Percentiles rank a stretch among this genome's conserved stretches.
These are phyloP conservation scores for Didymella lethalis DNA, from an alignment of 2,329 filamentous ascomycete genomes.

Conservation along the genomic window DNA sequence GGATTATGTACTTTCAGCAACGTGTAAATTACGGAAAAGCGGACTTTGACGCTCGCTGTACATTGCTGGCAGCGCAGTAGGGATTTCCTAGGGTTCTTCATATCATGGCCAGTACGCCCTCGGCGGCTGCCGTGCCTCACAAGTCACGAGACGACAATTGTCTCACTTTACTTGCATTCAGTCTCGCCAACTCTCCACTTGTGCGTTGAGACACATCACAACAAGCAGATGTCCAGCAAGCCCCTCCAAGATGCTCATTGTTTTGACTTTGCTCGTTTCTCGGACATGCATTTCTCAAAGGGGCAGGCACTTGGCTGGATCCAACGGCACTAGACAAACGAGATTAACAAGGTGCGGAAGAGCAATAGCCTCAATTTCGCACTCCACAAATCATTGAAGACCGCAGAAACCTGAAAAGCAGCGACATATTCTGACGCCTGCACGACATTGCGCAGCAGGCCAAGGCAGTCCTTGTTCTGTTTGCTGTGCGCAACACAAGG, in stretches of 20 bases:
- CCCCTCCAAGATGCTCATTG: constrained; percentile 2
- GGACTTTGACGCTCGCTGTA: constrained; percentile 32
- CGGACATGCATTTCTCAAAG: constrained; percentile 13
- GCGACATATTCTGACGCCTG: constrained; percentile 8
- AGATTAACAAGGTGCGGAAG: constrained; percentile 38
- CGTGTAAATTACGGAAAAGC: constrained; percentile 51
- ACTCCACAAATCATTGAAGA: constrained; percentile 21
- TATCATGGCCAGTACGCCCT: constrained; percentile 30
- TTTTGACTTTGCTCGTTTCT: constrained; percentile 19
- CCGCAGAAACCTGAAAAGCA: not conserved
- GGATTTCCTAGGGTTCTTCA: constrained; percentile 33
- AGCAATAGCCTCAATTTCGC: constrained; percentile 25
- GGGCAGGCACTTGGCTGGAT: constrained; percentile 9
- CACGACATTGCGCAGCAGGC: constrained; percentile 11
- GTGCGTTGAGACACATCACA: constrained; percentile 3
- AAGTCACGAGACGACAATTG: constrained; percentile 38
- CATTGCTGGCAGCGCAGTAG: constrained; percentile 39
- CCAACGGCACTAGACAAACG: constrained; percentile 23
- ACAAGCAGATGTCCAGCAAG: constrained; percentile 1
- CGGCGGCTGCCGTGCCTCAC: constrained; percentile 36
- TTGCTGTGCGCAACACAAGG: constrained; percentile 16
- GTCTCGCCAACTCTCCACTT: constrained; percentile 4
- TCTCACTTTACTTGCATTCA: constrained; percentile 27
- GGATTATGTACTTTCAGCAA: constrained; percentile 51
- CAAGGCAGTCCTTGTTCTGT: constrained; percentile 15